phyloP scores from a whole-genome alignment of 2,329 filamentous ascomycete genomes.

The Diatrype stigma region DNA sequence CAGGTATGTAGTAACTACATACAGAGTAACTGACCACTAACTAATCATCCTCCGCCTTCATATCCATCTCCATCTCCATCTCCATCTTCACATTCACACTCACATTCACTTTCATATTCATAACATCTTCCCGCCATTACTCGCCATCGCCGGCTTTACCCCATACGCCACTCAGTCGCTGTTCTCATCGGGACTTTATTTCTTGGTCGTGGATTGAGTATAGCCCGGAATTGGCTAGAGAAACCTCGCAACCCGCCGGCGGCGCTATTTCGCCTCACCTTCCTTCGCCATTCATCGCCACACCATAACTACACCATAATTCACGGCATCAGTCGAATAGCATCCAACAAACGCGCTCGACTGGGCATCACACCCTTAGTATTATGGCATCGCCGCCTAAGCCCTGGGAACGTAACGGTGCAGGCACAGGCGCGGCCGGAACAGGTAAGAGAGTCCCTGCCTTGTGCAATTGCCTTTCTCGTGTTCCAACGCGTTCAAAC shows the following conservation, averaged over 20 bases:
- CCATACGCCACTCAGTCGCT: no score
- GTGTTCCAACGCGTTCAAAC: slow-evolving; percentile 19
- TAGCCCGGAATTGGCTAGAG: no score
- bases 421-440: slow-evolving; percentile 43
- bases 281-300: not conserved
- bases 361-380: not conserved
- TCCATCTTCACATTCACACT: no score
- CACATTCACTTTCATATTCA: no score
- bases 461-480: slow-evolving; percentile 7
- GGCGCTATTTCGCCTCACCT: not conserved
- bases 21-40: no score
- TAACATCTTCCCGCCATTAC: no score
- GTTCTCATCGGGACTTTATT: no score
- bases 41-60: no score
- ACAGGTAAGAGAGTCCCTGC: slow-evolving; percentile 43
- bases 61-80: no score
- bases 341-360: not conserved
- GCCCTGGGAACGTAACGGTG: slow-evolving; percentile 86
- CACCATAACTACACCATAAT: not conserved
- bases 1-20: no score
- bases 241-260: not conserved
- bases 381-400: slow-evolving; percentile 80
- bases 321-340: no score
- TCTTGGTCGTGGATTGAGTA: not conserved
- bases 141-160: no score